Base-by-base conservation (phyloP, 2,329 filamentous ascomycete species). In the Cytospora piceicola region DNA sequence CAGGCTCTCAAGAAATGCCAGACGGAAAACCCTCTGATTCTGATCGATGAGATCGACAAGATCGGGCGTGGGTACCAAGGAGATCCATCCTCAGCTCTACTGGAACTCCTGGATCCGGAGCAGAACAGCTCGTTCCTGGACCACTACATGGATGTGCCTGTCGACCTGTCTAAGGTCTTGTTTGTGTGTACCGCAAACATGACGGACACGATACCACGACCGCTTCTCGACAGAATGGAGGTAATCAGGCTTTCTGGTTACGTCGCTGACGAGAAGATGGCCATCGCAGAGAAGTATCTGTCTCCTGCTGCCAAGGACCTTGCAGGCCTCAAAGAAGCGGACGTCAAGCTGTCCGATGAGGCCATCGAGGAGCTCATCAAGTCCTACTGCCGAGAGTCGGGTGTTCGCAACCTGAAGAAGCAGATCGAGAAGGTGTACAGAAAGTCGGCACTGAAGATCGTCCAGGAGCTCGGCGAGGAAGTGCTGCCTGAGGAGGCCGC, bases 131-230 rank as follows among this genome's bases (percentile, higher is more conserved):
- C 94, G 29, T 99, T 99, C 85, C 79, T 99, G 69, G 95, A 99
- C 72, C 95, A 99, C 77, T 99, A 99, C 80, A 93, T 99, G 86
- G 95, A 99, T 76, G 93, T 99, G 0, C 95, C 95, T 0, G 94
- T 99, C 7, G 95, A 99, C 75, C 83, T 99, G 59, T 97, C 94
- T 59, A 98, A 98, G 80, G 95, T 99, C 2, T 85, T 99, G 27
- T 99, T 99, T 75, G 95, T 99, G 52, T 99, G 95, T 83, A 99
- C 95, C 17, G 95, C 95, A 67, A 99, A 99, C 77, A 96, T 98
- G 90, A 97, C 94, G 0, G 95, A 99, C 73, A 99, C 95, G 0
- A 99, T 99, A 68, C 95, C 95, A 20, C 88, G 94, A 52, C 96
- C 95, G 3, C 84, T 99, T 0, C 85, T 98, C 20, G 95, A 99